A percentile compares a stretch with the other conserved stretches of the same genome.
Evolutionary conservation across 2,329 filamentous ascomycete genomes (phyloP).

Genomic region (Ophiostoma montium): DNA sequence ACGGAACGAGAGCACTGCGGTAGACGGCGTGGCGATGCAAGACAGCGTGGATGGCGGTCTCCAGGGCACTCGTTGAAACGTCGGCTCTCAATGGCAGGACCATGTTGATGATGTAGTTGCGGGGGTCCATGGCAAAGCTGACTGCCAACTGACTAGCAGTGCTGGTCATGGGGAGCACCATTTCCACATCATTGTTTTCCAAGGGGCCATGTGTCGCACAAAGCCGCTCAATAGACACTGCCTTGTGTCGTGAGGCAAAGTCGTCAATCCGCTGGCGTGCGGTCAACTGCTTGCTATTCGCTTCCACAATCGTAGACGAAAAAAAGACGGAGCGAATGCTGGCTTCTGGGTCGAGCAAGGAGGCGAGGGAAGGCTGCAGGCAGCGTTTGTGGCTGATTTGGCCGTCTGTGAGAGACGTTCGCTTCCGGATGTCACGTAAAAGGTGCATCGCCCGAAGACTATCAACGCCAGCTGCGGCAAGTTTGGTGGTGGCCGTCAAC

Average conservation of each 20-base stretch:
- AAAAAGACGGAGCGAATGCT: slow-evolving; percentile 16
- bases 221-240: no score
- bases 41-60: slow-evolving; percentile 16
- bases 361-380: slow-evolving; percentile 14
- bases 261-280: no score
- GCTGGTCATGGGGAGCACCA: slow-evolving; percentile 20
- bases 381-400: slow-evolving; percentile 2
- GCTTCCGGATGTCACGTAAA: slow-evolving; percentile 19
- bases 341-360: slow-evolving; percentile 18
- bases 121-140: slow-evolving; percentile 18
- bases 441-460: slow-evolving; percentile 22
- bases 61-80: slow-evolving; percentile 15
- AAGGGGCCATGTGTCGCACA: background rate
- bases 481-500: slow-evolving; percentile 6
- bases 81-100: slow-evolving; percentile 16
- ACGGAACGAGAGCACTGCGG: slow-evolving; percentile 19
- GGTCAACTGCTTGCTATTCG: background rate
- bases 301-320: background rate
- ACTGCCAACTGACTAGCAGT: slow-evolving; percentile 23
- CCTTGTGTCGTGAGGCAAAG: no score
- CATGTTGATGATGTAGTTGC: slow-evolving; percentile 21
- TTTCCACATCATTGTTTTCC: slow-evolving; percentile 13
- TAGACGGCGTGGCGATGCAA: slow-evolving; percentile 19
- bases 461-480: slow-evolving; percentile 18
- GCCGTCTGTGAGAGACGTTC: no score